Evolutionary conservation across 768 basidiomycete species (phyloP).

Genomic region (Russula vinacea): DNA sequence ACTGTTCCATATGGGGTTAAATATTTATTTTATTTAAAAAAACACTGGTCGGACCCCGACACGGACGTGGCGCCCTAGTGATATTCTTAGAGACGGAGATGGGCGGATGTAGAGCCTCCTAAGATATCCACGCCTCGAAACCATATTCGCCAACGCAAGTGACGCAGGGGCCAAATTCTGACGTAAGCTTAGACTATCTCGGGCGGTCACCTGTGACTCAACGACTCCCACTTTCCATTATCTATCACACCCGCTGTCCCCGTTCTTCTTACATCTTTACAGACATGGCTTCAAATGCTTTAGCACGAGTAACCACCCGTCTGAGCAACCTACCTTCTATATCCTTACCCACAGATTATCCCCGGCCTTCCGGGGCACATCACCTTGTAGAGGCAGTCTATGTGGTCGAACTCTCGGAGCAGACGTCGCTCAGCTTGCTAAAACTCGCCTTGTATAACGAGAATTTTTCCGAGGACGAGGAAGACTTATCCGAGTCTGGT

Average conservation of each 20-base stretch:
- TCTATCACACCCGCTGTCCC: neutral
- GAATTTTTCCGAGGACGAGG: constrained; percentile 47
- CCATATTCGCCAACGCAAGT: no score
- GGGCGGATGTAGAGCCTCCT: no score
- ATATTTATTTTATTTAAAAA: no score
- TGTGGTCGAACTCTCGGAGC: constrained; percentile 63
- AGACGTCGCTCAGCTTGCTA: constrained; percentile 72
- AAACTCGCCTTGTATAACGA: constrained; percentile 78
- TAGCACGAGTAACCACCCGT: constrained; percentile 57
- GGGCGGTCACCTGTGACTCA: no score
- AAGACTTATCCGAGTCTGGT: constrained; percentile 44
- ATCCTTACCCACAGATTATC: constrained; percentile 94
- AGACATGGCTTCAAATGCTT: constrained; percentile 35
- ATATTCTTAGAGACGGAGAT: no score
- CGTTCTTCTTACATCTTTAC: neutral
- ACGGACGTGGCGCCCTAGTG: no score
- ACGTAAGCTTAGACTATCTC: no score
- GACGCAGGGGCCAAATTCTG: no score
- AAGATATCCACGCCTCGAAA: no score
- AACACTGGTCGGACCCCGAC: no score
- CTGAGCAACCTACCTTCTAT: constrained; percentile 84
- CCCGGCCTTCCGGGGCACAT: constrained; percentile 67
- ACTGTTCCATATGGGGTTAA: no score
- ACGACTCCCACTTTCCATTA: neutral
- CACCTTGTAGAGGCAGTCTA: constrained; percentile 85